These are phyloP conservation scores for Boechera retrofracta DNA, from an alignment of 345 rosid genomes.

Conservation along the genomic window DNA sequence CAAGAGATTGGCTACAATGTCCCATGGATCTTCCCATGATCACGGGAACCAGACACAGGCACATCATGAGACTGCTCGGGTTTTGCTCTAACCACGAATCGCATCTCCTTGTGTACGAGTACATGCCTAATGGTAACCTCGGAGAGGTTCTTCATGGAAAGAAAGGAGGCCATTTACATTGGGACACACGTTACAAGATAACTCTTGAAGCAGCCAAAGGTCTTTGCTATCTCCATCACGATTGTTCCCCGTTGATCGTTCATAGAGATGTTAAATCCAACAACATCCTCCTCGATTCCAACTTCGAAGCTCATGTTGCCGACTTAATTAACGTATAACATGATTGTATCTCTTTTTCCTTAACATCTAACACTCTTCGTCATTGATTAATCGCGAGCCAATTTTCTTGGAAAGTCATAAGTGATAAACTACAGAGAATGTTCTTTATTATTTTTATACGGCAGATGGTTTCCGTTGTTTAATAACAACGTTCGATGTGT, in stretches of 20 bases:
- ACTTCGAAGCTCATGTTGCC: slow-evolving; percentile 86
- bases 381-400: no score
- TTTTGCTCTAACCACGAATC: slow-evolving; percentile 89
- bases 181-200: slow-evolving; percentile 81
- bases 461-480: no score
- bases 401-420: no score
- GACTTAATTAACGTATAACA: slow-evolving; percentile 48
- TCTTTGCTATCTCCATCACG: slow-evolving; percentile 83
- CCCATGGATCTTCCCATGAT: slow-evolving; percentile 84
- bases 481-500: no score
- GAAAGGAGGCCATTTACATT: slow-evolving; percentile 82
- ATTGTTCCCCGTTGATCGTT: slow-evolving; percentile 78
- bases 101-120: slow-evolving; percentile 79
- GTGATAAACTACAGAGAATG: no score
- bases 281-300: slow-evolving; percentile 76
- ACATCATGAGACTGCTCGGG: slow-evolving; percentile 76
- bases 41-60: slow-evolving; percentile 86
- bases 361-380: no score
- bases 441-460: no score
- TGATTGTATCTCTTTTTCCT: no score
- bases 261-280: slow-evolving; percentile 86
- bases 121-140: slow-evolving; percentile 84
- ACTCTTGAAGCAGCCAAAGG: slow-evolving; percentile 87
- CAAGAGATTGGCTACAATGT: slow-evolving; percentile 73
- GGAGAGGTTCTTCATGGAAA: slow-evolving; percentile 90